Percentiles rank a stretch among this genome's conserved stretches.
Conservation (phyloP, 257 asterid genomes). For the Datura wrightii region DNA sequence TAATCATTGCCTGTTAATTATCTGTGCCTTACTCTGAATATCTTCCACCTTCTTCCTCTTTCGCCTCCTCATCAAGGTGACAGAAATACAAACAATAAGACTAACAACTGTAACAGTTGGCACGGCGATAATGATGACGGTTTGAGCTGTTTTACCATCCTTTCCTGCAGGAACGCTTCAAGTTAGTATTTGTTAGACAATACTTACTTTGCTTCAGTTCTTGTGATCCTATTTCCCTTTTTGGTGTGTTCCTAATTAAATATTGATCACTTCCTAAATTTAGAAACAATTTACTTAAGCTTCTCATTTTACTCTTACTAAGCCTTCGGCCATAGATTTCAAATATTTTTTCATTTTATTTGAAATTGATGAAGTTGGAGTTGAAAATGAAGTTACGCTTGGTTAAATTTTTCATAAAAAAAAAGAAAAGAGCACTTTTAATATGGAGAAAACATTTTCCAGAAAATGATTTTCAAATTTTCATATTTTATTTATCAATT, state of each 20-base stretch:
- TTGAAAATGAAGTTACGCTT: too few species aligned
- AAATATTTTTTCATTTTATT: too few species aligned
- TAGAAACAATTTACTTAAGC: background rate
- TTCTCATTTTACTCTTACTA: background rate
- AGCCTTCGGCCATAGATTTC: too few species aligned
- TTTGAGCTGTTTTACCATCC: background rate
- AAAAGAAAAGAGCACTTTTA: too few species aligned
- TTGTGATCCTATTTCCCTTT: background rate
- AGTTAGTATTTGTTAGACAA: background rate
- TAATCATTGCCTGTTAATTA: background rate
- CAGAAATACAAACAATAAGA: background rate
- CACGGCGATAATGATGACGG: background rate
- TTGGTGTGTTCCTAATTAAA: background rate
- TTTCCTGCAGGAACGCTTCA: background rate
- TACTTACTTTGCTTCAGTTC: background rate
- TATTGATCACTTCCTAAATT: background rate
- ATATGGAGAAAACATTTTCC: too few species aligned
- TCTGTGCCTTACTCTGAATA: slow-evolving; percentile 7
- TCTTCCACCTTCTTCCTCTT: background rate
- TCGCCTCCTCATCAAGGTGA: slow-evolving; percentile 7
- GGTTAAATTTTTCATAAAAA: too few species aligned
- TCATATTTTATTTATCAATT: too few species aligned
- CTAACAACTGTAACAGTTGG: background rate
- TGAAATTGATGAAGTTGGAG: too few species aligned
- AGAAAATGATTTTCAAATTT: too few species aligned